These are phyloP conservation scores for Carex kokanica DNA, from an alignment of 176 grass and related monocot genomes.

Conservation along the genomic window DNA sequence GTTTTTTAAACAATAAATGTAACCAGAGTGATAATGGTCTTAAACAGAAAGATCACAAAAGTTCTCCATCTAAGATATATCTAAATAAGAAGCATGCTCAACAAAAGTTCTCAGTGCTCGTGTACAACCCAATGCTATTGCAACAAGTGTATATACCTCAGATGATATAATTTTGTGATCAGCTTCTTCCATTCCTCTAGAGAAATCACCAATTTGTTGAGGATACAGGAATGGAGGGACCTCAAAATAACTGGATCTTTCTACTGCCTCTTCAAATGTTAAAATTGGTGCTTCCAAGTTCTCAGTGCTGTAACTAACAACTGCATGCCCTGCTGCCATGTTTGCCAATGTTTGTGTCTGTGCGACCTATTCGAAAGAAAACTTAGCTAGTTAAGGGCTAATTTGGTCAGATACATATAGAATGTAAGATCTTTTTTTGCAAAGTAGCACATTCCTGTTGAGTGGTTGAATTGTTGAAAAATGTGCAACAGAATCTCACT, in stretches of 20 bases:
- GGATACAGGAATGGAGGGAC: constrained; percentile 38
- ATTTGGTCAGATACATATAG: neutral
- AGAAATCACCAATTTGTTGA: constrained; percentile 56
- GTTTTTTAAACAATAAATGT: neutral
- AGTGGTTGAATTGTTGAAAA: constrained; percentile 7
- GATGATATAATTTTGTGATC: constrained; percentile 65
- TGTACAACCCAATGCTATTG: neutral
- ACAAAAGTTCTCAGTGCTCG: neutral
- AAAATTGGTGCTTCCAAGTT: constrained; percentile 67
- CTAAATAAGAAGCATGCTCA: constrained; percentile 17
- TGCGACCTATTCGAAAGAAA: constrained; percentile 48
- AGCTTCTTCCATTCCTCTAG: constrained; percentile 75
- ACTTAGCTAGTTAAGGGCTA: neutral
- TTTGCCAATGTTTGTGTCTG: constrained; percentile 76
- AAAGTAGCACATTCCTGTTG: neutral
- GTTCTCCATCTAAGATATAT: neutral
- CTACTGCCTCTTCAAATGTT: constrained; percentile 65
- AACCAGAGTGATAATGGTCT: neutral
- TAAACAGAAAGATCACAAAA: constrained; percentile 13
- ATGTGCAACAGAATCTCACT: neutral
- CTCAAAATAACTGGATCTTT: constrained; percentile 53
- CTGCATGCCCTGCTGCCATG: constrained; percentile 67
- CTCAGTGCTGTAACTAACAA: constrained; percentile 56
- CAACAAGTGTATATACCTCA: constrained; percentile 25
- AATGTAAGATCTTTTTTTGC: neutral